phyloP scores from a whole-genome alignment of 139 green algal species.

The Tetratostichococcus sp. region DNA sequence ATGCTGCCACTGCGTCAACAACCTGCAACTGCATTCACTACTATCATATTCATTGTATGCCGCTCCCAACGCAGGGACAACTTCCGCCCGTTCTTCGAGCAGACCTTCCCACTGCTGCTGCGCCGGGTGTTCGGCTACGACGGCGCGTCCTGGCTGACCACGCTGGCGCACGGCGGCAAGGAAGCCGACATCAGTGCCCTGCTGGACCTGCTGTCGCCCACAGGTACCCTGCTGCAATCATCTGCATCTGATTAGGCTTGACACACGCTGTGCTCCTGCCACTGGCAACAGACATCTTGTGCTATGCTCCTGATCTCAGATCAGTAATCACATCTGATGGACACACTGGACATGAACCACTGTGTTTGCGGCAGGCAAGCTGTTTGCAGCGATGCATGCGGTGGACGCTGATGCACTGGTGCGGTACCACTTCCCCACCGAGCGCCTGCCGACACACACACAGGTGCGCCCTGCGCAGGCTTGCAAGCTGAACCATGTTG shows the following conservation, averaged over 20 bases:
- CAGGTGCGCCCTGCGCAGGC: constrained; percentile 31
- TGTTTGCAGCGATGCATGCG: constrained; percentile 63
- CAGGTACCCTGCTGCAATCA: constrained; percentile 20
- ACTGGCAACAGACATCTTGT: no score
- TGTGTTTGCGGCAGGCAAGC: constrained; percentile 54
- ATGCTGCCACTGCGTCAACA: no score
- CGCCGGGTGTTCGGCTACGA: constrained; percentile 77
- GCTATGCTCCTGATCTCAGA: no score
- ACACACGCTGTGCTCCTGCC: no score
- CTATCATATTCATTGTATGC: not conserved
- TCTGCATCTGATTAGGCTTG: no score
- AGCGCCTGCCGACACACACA: constrained; percentile 74
- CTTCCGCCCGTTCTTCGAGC: constrained; percentile 75
- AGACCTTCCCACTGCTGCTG: constrained; percentile 69
- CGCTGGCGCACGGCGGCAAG: constrained; percentile 44
- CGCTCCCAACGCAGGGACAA: constrained; percentile 60
- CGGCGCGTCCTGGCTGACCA: constrained; percentile 63
- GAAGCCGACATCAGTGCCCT: constrained; percentile 57
- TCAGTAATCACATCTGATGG: no score
- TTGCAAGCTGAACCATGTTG: no score
- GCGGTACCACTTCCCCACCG: constrained; percentile 68
- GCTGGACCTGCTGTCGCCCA: constrained; percentile 54
- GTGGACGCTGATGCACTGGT: constrained; percentile 71
- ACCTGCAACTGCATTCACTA: no score
- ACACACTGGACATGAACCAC: no score